These are phyloP conservation scores for Yueomyces sinensis DNA, from an alignment of 805 yeast species.

Conservation along the genomic window DNA sequence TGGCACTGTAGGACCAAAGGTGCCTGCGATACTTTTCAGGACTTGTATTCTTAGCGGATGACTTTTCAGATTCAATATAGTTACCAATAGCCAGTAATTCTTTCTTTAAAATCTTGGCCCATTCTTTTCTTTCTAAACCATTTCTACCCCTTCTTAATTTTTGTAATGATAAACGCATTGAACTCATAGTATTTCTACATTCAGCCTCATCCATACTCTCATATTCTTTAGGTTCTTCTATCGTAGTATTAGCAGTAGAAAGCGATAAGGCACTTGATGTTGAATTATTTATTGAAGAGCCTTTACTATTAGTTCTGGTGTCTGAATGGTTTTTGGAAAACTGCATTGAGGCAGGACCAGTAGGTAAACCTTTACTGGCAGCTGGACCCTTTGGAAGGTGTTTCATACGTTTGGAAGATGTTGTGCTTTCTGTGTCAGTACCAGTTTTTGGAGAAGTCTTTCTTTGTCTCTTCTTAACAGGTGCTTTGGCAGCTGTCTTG, in stretches of 20 bases:
- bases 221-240: slow-evolving; percentile 33
- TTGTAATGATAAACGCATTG: slow-evolving; percentile 53
- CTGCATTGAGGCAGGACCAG: slow-evolving; percentile 12
- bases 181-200: slow-evolving; percentile 47
- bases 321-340: slow-evolving; percentile 1
- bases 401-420: slow-evolving; percentile 12
- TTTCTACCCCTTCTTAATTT: slow-evolving; percentile 55
- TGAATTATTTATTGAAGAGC: slow-evolving; percentile 1
- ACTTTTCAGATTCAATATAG: slow-evolving; percentile 34
- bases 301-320: slow-evolving; percentile 1
- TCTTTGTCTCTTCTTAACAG: slow-evolving; percentile 20
- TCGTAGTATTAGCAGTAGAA: slow-evolving; percentile 1
- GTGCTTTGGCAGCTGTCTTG: slow-evolving; percentile 5
- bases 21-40: slow-evolving; percentile 40
- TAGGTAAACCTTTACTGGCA: slow-evolving; percentile 6
- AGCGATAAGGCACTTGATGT: not conserved
- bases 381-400: slow-evolving; percentile 20
- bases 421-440: slow-evolving; percentile 2
- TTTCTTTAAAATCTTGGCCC: slow-evolving; percentile 52
- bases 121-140: slow-evolving; percentile 61
- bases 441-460: slow-evolving; percentile 2
- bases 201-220: slow-evolving; percentile 64
- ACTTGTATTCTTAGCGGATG: slow-evolving; percentile 14
- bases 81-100: slow-evolving; percentile 63
- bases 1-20: slow-evolving; percentile 73